Evolutionary conservation across 768 basidiomycete species (phyloP).

Genomic region (Obba rivulosa): DNA sequence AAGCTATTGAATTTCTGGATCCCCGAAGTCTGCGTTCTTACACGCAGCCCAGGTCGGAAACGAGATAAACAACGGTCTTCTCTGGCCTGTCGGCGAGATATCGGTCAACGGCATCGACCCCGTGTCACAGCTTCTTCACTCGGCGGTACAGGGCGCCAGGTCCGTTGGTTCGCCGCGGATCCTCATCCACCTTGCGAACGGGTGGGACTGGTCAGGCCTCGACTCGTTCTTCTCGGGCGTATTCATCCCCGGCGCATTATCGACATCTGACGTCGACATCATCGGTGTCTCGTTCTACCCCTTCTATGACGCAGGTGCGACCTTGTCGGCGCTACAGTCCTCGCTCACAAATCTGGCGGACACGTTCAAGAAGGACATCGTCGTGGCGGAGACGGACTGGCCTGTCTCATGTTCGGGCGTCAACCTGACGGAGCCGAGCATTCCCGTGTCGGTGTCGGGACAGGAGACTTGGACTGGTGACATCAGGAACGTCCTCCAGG

Average conservation of each 20-base stretch:
- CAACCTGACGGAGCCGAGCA: slow-evolving; percentile 40
- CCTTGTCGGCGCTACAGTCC: slow-evolving; percentile 41
- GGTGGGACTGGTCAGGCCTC: slow-evolving; percentile 46
- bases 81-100: slow-evolving; percentile 56
- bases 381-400: slow-evolving; percentile 66
- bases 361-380: slow-evolving; percentile 47
- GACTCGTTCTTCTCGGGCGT: slow-evolving; percentile 46
- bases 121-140: slow-evolving; percentile 56
- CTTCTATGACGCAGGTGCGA: slow-evolving; percentile 57
- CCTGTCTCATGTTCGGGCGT: slow-evolving; percentile 40
- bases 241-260: slow-evolving; percentile 47
- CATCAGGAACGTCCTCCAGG: slow-evolving; percentile 41
- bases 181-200: slow-evolving; percentile 58
- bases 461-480: slow-evolving; percentile 50
- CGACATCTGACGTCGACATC: slow-evolving; percentile 46
- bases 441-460: slow-evolving; percentile 44
- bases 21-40: too few species aligned
- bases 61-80: slow-evolving; percentile 60
- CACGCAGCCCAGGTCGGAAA: slow-evolving; percentile 57
- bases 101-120: slow-evolving; percentile 46
- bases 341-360: slow-evolving; percentile 47
- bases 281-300: slow-evolving; percentile 65
- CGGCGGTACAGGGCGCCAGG: slow-evolving; percentile 50
- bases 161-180: slow-evolving; percentile 41
- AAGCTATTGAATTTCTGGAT: not conserved